Evolutionary conservation across 345 rosid genomes (phyloP).

Genomic region (Corchorus olitorius): DNA sequence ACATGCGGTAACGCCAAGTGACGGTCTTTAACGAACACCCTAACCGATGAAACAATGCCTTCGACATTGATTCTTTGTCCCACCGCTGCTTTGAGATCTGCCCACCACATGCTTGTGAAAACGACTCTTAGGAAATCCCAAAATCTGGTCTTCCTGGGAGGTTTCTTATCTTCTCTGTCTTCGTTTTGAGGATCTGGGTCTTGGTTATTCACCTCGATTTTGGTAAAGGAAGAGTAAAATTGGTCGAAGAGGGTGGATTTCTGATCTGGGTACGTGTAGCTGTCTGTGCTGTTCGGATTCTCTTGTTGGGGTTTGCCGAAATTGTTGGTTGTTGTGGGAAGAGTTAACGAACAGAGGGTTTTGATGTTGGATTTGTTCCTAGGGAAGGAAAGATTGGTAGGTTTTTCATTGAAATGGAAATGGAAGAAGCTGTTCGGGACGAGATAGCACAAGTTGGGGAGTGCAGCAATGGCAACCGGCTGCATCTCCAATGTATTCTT

Average conservation of each 20-base stretch:
- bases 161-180: conserved; percentile 26
- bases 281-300: conserved; percentile 2
- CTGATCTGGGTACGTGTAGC: conserved; percentile 26
- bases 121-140: conserved; percentile 25
- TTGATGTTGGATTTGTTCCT: conserved; percentile 30
- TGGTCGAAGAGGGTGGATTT: conserved; percentile 36
- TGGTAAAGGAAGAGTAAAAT: conserved; percentile 39
- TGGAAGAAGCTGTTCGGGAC: conserved; percentile 34
- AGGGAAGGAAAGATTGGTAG: conserved; percentile 34
- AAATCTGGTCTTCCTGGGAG: conserved; percentile 2
- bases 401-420: conserved; percentile 29
- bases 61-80: conserved; percentile 90
- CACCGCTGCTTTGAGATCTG: conserved; percentile 77
- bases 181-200: conserved; percentile 39
- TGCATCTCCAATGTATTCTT: conserved; percentile 40
- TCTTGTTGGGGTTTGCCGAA: conserved; percentile 39
- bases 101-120: conserved; percentile 95
- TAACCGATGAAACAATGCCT: conserved; percentile 69
- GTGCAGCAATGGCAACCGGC: conserved; percentile 42
- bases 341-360: conserved; percentile 33
- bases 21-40: conserved; percentile 59
- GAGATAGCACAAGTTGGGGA: conserved; percentile 36
- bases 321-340: conserved; percentile 39
- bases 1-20: conserved; percentile 84
- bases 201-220: conserved; percentile 26